These are phyloP conservation scores for Lathyrus aphaca DNA, from an alignment of 306 rosid genomes.

Conservation along the genomic window DNA sequence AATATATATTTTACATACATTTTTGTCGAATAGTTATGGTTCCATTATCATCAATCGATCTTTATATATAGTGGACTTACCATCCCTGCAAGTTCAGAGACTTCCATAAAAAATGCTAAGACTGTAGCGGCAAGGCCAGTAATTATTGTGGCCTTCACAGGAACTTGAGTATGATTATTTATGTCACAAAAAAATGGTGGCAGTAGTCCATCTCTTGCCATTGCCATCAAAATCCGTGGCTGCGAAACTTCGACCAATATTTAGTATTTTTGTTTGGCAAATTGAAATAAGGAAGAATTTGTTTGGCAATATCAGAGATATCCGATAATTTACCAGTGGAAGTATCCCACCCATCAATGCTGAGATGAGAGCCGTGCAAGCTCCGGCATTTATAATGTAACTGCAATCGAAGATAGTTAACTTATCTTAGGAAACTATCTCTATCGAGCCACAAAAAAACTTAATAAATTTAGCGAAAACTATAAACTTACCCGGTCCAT, in stretches of 20 bases:
- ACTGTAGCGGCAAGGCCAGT: conserved; percentile 73
- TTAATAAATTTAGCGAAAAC: conserved; percentile 14
- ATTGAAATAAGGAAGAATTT: conserved; percentile 1
- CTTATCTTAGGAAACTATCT: conserved; percentile 18
- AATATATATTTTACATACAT: conserved; percentile 12
- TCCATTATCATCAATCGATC: too few species aligned
- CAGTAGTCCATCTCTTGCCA: conserved; percentile 60
- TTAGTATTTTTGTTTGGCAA: conserved; percentile 12
- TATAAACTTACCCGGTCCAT: conserved; percentile 86
- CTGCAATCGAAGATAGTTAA: conserved; percentile 55
- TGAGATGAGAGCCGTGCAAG: conserved; percentile 83
- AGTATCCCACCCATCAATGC: conserved; percentile 87
- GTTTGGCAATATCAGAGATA: not conserved
- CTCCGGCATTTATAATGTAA: conserved; percentile 80
- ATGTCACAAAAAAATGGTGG: conserved; percentile 51
- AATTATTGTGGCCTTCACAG: conserved; percentile 56
- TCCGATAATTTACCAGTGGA: conserved; percentile 73
- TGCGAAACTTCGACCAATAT: conserved; percentile 38
- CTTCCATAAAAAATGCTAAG: conserved; percentile 87
- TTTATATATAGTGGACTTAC: conserved; percentile 50
- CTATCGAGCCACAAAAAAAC: conserved; percentile 8
- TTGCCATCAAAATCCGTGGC: conserved; percentile 57
- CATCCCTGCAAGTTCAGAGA: conserved; percentile 86
- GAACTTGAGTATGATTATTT: conserved; percentile 44
- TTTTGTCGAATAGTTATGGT: not conserved